These are phyloP conservation scores for Colletotrichum salicis DNA, from an alignment of 2,329 filamentous ascomycete species.

Conservation along the genomic window DNA sequence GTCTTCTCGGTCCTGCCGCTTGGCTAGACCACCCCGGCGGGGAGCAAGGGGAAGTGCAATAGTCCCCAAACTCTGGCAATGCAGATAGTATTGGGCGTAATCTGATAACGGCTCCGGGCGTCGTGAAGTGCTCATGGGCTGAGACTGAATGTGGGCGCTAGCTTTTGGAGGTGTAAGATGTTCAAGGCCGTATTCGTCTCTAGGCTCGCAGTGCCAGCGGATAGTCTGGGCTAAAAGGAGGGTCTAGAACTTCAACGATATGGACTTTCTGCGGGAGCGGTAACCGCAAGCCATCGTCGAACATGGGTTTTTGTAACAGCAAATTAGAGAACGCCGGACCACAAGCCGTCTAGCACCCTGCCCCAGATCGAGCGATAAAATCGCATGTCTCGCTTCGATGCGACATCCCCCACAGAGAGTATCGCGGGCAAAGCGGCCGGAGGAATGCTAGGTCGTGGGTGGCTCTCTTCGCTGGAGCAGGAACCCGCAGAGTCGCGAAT, in stretches of 20 bases:
- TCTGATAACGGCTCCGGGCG: not conserved
- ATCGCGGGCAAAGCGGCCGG: slow-evolving; percentile 12
- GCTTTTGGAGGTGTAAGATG: slow-evolving; percentile 7
- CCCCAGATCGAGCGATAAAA: not conserved
- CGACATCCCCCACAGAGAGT: not conserved
- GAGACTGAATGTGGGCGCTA: slow-evolving; percentile 4
- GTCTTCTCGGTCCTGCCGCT: slow-evolving; percentile 28
- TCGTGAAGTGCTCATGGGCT: slow-evolving; percentile 2
- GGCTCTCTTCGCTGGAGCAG: not conserved
- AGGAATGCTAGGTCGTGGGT: not conserved
- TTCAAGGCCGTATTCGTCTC: slow-evolving; percentile 5
- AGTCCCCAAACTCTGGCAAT: not conserved
- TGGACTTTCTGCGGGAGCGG: slow-evolving; percentile 18
- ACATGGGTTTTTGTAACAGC: slow-evolving; percentile 9
- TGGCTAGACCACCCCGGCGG: slow-evolving; percentile 13
- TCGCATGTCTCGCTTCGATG: slow-evolving; percentile 8
- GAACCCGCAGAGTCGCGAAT: not conserved
- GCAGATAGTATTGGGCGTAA: slow-evolving; percentile 5
- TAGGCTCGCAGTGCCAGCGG: not conserved
- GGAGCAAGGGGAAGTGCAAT: slow-evolving; percentile 7
- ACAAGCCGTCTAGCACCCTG: not conserved
- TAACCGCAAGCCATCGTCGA: slow-evolving; percentile 24
- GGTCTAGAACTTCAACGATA: slow-evolving; percentile 14
- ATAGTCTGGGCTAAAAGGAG: slow-evolving; percentile 4
- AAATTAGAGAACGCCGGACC: slow-evolving; percentile 1